Evolutionary conservation across 257 asterid species (phyloP).

Genomic region (Anisodus acutangulus): DNA sequence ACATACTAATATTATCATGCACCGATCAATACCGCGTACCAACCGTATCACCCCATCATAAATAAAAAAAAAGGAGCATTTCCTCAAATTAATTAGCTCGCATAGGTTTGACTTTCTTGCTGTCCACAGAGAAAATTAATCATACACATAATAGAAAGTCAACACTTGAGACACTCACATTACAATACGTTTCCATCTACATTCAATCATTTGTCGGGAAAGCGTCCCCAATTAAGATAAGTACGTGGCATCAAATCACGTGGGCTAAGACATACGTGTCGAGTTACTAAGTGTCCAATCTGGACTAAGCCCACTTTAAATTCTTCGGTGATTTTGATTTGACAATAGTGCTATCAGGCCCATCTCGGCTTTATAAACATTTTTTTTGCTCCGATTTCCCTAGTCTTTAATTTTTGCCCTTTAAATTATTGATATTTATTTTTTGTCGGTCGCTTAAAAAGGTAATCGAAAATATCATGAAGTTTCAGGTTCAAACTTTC

Average conservation of each 20-base stretch:
- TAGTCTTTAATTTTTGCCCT: no score
- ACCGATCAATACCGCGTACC: not conserved
- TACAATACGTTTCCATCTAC: not conserved
- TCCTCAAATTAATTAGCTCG: not conserved
- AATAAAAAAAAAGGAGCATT: no score
- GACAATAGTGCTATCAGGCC: not conserved
- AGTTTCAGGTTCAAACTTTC: no score
- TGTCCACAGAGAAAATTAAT: not conserved
- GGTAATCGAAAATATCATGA: no score
- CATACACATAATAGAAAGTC: not conserved
- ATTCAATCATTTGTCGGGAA: constrained; percentile 14
- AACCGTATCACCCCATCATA: not conserved
- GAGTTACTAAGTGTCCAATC: not conserved
- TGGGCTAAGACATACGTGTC: not conserved
- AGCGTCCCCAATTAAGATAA: not conserved
- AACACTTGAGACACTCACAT: not conserved
- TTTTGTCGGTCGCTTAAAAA: no score
- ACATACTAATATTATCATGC: not conserved
- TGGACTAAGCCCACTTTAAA: not conserved
- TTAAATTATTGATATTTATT: no score
- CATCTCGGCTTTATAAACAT: not conserved
- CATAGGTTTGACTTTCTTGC: not conserved
- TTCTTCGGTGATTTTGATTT: not conserved
- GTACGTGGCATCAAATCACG: not conserved
- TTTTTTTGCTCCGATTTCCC: no score